phyloP scores from a whole-genome alignment of 176 grass and related monocot species.

The Aegilops tauschii region DNA sequence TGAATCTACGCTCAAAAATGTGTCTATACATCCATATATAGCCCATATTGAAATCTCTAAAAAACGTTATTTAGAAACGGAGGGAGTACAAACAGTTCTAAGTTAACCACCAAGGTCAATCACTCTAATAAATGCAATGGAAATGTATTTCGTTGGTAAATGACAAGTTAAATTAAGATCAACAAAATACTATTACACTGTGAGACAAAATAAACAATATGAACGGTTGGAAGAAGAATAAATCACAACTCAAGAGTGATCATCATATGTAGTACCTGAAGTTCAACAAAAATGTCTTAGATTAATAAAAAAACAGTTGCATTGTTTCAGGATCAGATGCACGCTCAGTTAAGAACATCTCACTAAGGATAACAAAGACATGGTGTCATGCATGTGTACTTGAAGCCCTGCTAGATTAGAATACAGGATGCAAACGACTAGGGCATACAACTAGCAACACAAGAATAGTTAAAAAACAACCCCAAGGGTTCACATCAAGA shows the following conservation, averaged over 20 bases:
- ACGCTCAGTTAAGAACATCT: slow-evolving; percentile 84
- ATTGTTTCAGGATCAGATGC: slow-evolving; percentile 70
- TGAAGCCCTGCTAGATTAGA: too few relatives aligned
- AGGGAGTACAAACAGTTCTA: slow-evolving; percentile 14
- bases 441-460: too few relatives aligned
- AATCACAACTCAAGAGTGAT: slow-evolving; percentile 17
- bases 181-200: not conserved
- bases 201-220: slow-evolving; percentile 6
- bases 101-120: slow-evolving; percentile 75
- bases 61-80: too few relatives aligned
- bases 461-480: too few relatives aligned
- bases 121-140: slow-evolving; percentile 86
- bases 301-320: slow-evolving; percentile 86
- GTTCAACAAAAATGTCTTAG: slow-evolving; percentile 78
- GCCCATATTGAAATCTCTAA: too few relatives aligned
- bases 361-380: too few relatives aligned
- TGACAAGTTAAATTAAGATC: not conserved
- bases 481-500: too few relatives aligned
- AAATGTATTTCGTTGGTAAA: not conserved
- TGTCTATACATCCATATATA: too few relatives aligned
- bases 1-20: too few relatives aligned
- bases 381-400: too few relatives aligned
- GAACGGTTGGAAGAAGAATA: slow-evolving; percentile 20
- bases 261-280: slow-evolving; percentile 61
- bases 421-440: too few relatives aligned